Base-by-base conservation (phyloP, 805 yeast genomes). In the Starmerella tilneyi region DNA sequence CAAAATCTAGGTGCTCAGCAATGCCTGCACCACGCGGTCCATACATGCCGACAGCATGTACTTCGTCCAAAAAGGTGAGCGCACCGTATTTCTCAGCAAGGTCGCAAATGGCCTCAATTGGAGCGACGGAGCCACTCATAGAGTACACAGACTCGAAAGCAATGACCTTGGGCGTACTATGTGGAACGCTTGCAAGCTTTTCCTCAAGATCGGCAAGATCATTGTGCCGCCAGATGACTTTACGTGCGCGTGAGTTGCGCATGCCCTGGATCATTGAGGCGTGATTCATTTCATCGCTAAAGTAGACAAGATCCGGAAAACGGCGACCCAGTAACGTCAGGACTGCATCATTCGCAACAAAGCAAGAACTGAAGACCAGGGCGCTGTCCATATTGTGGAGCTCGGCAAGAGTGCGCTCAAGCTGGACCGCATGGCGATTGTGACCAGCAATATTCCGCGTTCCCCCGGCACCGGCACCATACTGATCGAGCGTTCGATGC, bases 1-100 rank as follows among this genome's bases (percentile, higher is more conserved):
- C 84, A 57, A 86, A 92, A 66, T 92, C 84, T 58, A 82, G 71
- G 63, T 92, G 98, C 66, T 92, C 99, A 39, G 97, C 96, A 45
- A 92, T 97, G 68, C 99, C 99, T 27, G 96, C 98, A 61, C 99
- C 99, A 59, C 84, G 95, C 49, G 99, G 97, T 58, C 99, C 99
- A 62, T 92, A 92, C 80, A 92, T 75, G 45, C 99, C 99, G 38
- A 92, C 97, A 28, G 98, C 97, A 61, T 92, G 99, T 30, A 92
- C 99, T 66, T 92, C 99, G 64, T 92, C 99, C 63, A 92, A 71
- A 66, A 92, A 92, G 24, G 99, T 92, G 57, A 92, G 67, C 38
- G 97, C 97, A 51, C 97, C 97, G 63, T 92, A 92, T 67, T 92
- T 85, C 44, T 92, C 96, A 32, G 99, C 99, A 59, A 92, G 73